Base-by-base conservation (phyloP, 1,284 basidiomycete species). In the Ceratobasidium sp. region DNA sequence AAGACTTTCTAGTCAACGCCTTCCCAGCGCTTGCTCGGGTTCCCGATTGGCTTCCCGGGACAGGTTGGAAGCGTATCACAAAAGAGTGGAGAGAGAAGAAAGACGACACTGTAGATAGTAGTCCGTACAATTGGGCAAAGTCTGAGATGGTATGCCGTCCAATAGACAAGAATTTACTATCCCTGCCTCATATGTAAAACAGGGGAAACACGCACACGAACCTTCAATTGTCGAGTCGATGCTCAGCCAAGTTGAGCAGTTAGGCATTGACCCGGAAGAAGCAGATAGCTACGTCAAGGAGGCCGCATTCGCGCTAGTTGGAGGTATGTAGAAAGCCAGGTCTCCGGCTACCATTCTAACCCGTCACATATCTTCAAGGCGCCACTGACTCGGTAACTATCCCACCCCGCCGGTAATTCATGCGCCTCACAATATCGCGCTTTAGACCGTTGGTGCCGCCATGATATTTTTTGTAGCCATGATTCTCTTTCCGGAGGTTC, bases 21-120 rank as follows among this genome's bases (percentile, higher is more conserved):
- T 38, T 74, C 27, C 77, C 77, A 10, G 65, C 23, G 27, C 38
- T 78, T 10, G 44, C 30, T 16, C 55, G 73, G n/a, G 20, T 78
- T 30, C 77, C 77, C 4, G 77, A 78, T 12, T 78, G 77, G 77
- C 48, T 78, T 27, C 77, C 77, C 10, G 70, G 70, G 14, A 60
- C 77, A 46, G 27, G 57, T 27, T 78, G 62, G 62, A 73, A 78
- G 54, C n/a, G 7, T 7, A 23, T 38, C 0, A 64, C 64, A 6
- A 64, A 52, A 12, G 54, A 75, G 50, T 78, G 78, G 78, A 59
- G 65, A 48, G 41, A 57, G 35, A 7, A 67, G 14, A 77, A 77
- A 44, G 46, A 77, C 7, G 30, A 41, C 14, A 54, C 64, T 16
- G 27, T 66, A 18, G 65, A 67, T 16, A 52, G 54, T 16, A 52